phyloP scores from a whole-genome alignment of 2,329 filamentous ascomycete species.

The Fusarium equiseti region DNA sequence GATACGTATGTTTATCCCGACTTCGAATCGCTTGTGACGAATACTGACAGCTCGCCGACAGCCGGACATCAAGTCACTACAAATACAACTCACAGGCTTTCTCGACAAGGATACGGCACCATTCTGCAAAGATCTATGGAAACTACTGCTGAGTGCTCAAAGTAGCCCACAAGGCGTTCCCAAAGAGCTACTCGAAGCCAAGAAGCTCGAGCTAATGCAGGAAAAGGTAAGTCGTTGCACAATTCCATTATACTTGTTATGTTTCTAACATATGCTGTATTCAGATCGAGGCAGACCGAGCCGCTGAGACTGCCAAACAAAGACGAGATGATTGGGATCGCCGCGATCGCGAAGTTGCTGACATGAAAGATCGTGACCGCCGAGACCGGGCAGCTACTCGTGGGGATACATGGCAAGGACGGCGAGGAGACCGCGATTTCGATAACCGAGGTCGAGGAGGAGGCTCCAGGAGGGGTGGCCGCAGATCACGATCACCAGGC shows the following conservation, averaged over 20 bases:
- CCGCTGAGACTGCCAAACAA: constrained; percentile 78
- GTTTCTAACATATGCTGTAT: constrained; percentile 8
- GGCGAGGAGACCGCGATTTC: constrained; percentile 65
- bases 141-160: constrained; percentile 89
- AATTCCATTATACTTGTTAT: background rate
- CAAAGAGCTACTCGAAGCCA: constrained; percentile 93
- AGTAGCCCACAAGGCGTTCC: constrained; percentile 89
- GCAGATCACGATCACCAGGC: constrained; percentile 63
- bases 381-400: constrained; percentile 65
- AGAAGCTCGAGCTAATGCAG: constrained; percentile 93
- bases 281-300: constrained; percentile 84
- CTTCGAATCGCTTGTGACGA: constrained; percentile 28
- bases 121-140: constrained; percentile 97
- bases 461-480: constrained; percentile 59
- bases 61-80: constrained; percentile 95
- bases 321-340: constrained; percentile 78
- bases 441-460: constrained; percentile 57
- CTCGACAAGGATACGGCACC: constrained; percentile 89
- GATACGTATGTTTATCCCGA: constrained; percentile 72
- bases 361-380: constrained; percentile 74
- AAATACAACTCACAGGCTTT: constrained; percentile 95
- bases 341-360: constrained; percentile 77
- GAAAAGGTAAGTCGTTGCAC: constrained; percentile 76
- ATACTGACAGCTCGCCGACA: constrained; percentile 56
- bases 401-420: constrained; percentile 66